Percentiles rank a stretch among this genome's conserved stretches.
Conservation (phyloP, 352 stramenopile species). For the Elongisporangium anandrum region DNA sequence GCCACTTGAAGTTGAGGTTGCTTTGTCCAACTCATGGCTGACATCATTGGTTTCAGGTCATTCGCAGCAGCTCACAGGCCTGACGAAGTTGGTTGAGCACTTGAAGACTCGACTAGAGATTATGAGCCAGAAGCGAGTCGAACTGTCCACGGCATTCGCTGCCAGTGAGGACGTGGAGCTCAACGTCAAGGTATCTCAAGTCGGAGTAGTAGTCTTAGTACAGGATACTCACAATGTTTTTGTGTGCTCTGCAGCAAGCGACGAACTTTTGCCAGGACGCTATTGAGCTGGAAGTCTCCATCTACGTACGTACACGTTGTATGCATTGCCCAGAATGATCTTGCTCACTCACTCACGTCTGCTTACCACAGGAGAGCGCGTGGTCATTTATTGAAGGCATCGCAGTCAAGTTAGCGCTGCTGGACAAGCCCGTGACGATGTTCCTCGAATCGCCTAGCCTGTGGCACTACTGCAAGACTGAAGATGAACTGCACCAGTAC, state of each 20-base stretch:
- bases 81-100: conserved; percentile 72
- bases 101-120: conserved; percentile 84
- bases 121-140: conserved; percentile 78
- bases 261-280: conserved; percentile 78
- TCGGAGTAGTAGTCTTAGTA: background rate
- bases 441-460: conserved; percentile 67
- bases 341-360: background rate
- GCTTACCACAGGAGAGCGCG: conserved; percentile 55
- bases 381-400: conserved; percentile 80
- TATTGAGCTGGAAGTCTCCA: conserved; percentile 70
- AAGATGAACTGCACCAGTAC: conserved; percentile 76
- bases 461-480: conserved; percentile 83
- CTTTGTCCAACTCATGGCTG: no score
- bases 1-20: background rate
- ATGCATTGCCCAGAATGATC: conserved; percentile 8
- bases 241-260: conserved; percentile 35
- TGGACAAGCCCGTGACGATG: conserved; percentile 60
- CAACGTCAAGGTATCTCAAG: conserved; percentile 54
- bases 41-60: conserved; percentile 37
- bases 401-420: conserved; percentile 56
- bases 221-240: background rate
- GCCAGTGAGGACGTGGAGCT: conserved; percentile 69
- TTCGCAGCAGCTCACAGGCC: conserved; percentile 71
- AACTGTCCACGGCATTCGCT: conserved; percentile 68
- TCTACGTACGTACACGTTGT: conserved; percentile 37